Conservation (phyloP, 129 eudicot species). For the Helianthus annuus region HanXRQr2.0-SUNRISE NC_035439.2:3001813-3002312, state of each 20-base stretch:
- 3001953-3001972: no score
- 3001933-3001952: no score
- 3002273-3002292: not conserved
- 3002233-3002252: not conserved
- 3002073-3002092: no score
- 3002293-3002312: not conserved
- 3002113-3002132: not conserved
- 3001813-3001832: conserved; percentile 7
- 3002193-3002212: not conserved
- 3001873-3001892: no score
- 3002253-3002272: not conserved
- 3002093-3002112: not conserved
- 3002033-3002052: no score
- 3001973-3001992: no score
- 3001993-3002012: no score
- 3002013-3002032: no score
- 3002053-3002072: no score
- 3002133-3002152: not conserved
- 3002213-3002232: not conserved
- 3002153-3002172: not conserved
- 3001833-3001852: not conserved
- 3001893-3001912: no score
- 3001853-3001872: no score
- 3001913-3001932: no score
- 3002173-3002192: not conserved